These are phyloP conservation scores for Epichloe gansuensis DNA, from an alignment of 2,329 filamentous ascomycete genomes.

Conservation along the genomic window DNA sequence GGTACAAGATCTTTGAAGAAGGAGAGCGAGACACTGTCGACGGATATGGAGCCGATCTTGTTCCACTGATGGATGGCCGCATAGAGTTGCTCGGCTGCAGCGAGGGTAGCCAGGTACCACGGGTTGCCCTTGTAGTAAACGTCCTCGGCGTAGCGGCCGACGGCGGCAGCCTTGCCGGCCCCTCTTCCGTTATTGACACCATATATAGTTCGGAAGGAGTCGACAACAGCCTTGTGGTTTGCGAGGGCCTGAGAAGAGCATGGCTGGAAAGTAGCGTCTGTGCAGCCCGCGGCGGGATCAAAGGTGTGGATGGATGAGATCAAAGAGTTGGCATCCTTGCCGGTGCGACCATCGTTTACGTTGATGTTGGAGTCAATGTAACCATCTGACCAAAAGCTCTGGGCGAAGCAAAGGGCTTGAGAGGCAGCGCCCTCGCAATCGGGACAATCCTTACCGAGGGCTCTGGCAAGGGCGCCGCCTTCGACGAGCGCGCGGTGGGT, in stretches of 20 bases:
- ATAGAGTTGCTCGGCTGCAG: conserved; percentile 70
- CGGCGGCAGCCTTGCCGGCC: conserved; percentile 44
- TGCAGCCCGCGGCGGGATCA: conserved; percentile 53
- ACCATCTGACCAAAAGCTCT: conserved; percentile 58
- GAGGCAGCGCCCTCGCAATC: conserved; percentile 54
- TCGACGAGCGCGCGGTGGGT: conserved; percentile 59
- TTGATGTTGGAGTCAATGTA: conserved; percentile 62
- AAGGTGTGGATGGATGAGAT: conserved; percentile 56
- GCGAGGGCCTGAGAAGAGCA: conserved; percentile 57
- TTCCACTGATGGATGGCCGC: conserved; percentile 65
- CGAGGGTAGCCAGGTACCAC: conserved; percentile 68
- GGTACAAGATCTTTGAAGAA: conserved; percentile 61
- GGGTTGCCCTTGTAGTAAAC: conserved; percentile 68
- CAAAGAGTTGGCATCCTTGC: conserved; percentile 61
- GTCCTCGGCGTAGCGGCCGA: conserved; percentile 62
- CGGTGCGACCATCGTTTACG: conserved; percentile 46
- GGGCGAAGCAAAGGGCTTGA: conserved; percentile 60
- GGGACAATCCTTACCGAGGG: conserved; percentile 46
- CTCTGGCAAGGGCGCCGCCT: conserved; percentile 53
- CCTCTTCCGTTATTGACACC: conserved; percentile 54
- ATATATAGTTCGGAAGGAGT: conserved; percentile 65
- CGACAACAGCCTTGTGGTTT: conserved; percentile 64
- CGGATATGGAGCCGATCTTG: conserved; percentile 45
- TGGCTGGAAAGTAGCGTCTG: conserved; percentile 64
- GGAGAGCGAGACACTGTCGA: conserved; percentile 50